A percentile compares a stretch with the other conserved stretches of the same genome.
Conservation (phyloP, 257 asterid species). For the Buddleja alternifolia region DNA sequence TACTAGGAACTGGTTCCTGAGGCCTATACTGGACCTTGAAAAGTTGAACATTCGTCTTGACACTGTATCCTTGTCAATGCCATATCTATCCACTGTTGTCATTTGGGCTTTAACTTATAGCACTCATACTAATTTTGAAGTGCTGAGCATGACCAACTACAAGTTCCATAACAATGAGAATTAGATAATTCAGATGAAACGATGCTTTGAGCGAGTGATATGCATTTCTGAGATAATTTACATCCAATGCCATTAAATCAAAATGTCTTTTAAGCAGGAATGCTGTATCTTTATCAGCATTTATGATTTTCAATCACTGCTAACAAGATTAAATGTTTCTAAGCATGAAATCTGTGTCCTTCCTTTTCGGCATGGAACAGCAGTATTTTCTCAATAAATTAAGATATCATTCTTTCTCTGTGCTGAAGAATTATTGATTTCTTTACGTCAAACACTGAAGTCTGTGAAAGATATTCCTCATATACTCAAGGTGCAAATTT, state of each 20-base stretch:
- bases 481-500: constrained; percentile 74
- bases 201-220: constrained; percentile 20
- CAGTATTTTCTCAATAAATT: constrained; percentile 44
- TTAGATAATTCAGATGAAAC: constrained; percentile 21
- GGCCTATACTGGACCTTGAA: constrained; percentile 90
- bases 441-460: constrained; percentile 90
- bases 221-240: constrained; percentile 12
- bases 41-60: constrained; percentile 83
- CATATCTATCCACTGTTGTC: neutral
- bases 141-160: constrained; percentile 16
- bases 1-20: constrained; percentile 91
- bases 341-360: constrained; percentile 16
- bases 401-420: constrained; percentile 88
- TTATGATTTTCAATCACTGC: constrained; percentile 13
- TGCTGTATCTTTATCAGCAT: constrained; percentile 17
- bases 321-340: constrained; percentile 8
- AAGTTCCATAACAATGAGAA: constrained; percentile 24
- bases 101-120: constrained; percentile 5
- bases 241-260: constrained; percentile 2
- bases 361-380: constrained; percentile 23
- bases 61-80: constrained; percentile 73
- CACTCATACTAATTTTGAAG: constrained; percentile 6
- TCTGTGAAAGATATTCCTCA: constrained; percentile 87
- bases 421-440: constrained; percentile 79
- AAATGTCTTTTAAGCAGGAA: constrained; percentile 17